Evolutionary conservation across 441 rosid species (phyloP).

Genomic region (Gossypium trilobum): DNA sequence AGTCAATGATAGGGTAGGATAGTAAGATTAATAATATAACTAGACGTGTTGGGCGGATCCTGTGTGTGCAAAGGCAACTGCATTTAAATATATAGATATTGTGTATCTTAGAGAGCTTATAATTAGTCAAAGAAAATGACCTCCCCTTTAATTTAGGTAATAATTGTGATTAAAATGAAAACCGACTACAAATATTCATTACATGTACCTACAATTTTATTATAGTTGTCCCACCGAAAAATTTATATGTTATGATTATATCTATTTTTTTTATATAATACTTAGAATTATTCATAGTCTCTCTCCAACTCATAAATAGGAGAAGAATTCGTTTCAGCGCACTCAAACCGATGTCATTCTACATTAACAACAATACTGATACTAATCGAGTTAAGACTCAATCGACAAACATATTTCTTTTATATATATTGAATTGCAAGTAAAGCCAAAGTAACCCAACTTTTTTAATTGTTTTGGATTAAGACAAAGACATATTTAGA

Average conservation of each 20-base stretch:
- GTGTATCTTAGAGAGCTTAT: not conserved
- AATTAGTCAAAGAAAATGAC: constrained; percentile 11
- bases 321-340: no score
- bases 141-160: not conserved
- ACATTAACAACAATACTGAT: no score
- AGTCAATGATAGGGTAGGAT: not conserved
- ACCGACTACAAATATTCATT: not conserved
- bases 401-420: no score
- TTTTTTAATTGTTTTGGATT: not conserved
- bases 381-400: no score
- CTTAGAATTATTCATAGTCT: no score
- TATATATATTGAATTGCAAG: not conserved
- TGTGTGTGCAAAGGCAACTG: not conserved
- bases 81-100: not conserved
- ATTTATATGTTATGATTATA: no score
- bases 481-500: not conserved
- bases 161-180: not conserved
- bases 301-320: fast-evolving
- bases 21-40: not conserved
- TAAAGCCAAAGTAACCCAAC: not conserved
- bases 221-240: no score
- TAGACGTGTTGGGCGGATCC: not conserved
- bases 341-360: no score
- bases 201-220: no score
- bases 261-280: no score